Evolutionary conservation across 129 eudicot genomes (phyloP).

Genomic region (Daucus carota): DNA sequence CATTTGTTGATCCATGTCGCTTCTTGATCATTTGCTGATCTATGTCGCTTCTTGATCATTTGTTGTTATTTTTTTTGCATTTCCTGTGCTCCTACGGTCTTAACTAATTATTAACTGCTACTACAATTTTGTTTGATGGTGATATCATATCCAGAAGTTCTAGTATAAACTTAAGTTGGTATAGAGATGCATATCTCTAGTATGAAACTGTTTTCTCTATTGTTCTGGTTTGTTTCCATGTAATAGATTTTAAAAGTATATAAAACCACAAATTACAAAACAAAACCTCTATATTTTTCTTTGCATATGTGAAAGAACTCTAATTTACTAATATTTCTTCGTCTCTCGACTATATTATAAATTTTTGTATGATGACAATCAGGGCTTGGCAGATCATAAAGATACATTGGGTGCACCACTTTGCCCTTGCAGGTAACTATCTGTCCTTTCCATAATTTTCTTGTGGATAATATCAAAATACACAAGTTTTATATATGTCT

Average conservation of each 20-base stretch:
- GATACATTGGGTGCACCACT: slow-evolving; percentile 16
- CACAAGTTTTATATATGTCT: not conserved
- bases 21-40: not conserved
- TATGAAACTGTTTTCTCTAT: not conserved
- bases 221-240: not conserved
- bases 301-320: not conserved
- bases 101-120: not conserved
- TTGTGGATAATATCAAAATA: too few species aligned
- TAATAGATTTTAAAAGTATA: not conserved
- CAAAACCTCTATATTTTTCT: too few species aligned
- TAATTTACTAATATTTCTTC: too few species aligned
- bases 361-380: slow-evolving; percentile 3
- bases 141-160: not conserved
- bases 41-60: not conserved
- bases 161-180: too few species aligned
- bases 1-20: not conserved
- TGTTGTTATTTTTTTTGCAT: not conserved
- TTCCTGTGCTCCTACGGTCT: too few species aligned
- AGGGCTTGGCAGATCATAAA: slow-evolving; percentile 82
- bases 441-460: not conserved
- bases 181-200: not conserved
- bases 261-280: not conserved
- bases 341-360: not conserved
- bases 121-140: not conserved
- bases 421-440: slow-evolving; percentile 36